Evolutionary conservation across 1,284 basidiomycete species (phyloP), one percentile per base, ranked within the genome.

Genomic region (Filobasidium uniguttulatum): DNA sequence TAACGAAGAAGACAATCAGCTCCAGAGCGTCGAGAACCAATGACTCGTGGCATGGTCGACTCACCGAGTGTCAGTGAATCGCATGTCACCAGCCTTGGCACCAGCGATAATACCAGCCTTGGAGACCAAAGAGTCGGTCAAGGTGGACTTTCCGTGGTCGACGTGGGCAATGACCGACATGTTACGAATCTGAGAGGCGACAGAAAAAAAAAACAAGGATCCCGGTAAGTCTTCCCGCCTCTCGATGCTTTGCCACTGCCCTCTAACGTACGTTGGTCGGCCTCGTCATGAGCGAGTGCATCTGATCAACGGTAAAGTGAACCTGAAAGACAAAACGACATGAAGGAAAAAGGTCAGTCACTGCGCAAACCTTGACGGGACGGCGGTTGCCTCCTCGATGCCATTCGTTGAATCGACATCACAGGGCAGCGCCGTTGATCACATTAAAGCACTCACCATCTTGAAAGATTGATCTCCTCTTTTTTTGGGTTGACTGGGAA

Each of bases 121-220:
- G 61, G 93, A 93, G 65, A 99, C 91, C 52, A 99, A 79, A 48
- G 94, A 97, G 73, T 99, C 94, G 64, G 94, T 96, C 62, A 99
- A 82, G 62, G 94, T 98, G 54, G 94, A 98, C 76, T 99, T 99
- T 75, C 94, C 94, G 78, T 99, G 94, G 74, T 99, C 94, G 81
- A 99, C 89, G 73, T 91, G 88, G 67, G 88, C 87, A 70, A 91
- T 93, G 66, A 93, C 88, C 80, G 85, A 89, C 90, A 96, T 96
- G 80, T 96, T 96, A 74, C 87, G 82, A 72, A n/a, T n/a, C n/a
- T n/a, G n/a, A n/a, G n/a, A n/a, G n/a, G n/a, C n/a, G 60, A 68
- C 59, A 62, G 25, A 23, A 20, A 19, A 45, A 12, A 25, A 15
- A 38, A 38, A 45, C 17, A 46, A 5, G 28, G 22, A 35, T 19